Evolutionary conservation across 2,329 filamentous ascomycete species (phyloP).

Genomic region (Neonectria punicea): DNA sequence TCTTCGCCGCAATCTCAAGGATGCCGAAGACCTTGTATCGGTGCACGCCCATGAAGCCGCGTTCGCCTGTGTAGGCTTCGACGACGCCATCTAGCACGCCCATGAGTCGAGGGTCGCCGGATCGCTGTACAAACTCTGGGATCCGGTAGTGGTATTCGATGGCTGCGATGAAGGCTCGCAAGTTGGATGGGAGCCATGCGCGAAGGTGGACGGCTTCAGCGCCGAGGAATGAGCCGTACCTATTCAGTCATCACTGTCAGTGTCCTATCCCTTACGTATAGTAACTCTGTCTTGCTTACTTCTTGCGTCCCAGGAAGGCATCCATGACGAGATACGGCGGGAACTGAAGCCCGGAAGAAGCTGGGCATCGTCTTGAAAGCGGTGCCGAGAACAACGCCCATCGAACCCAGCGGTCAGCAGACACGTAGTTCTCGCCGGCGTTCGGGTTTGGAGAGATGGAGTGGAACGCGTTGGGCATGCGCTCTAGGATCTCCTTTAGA

Average conservation of each 20-base stretch:
- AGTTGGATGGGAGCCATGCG: conserved; percentile 64
- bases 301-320: conserved; percentile 63
- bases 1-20: conserved; percentile 64
- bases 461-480: conserved; percentile 65
- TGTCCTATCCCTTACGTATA: accelerated
- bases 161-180: conserved; percentile 64
- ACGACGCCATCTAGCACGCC: conserved; percentile 65
- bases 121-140: conserved; percentile 63
- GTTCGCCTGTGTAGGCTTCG: conserved; percentile 64
- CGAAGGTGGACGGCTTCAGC: conserved; percentile 62
- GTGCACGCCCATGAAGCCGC: conserved; percentile 66
- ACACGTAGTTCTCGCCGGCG: conserved; percentile 61
- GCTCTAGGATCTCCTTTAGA: conserved; percentile 63
- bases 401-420: conserved; percentile 59
- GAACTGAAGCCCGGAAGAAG: conserved; percentile 62
- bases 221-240: conserved; percentile 63
- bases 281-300: background rate
- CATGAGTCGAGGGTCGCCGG: conserved; percentile 60
- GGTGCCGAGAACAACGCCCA: conserved; percentile 64
- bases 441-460: conserved; percentile 64
- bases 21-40: conserved; percentile 68
- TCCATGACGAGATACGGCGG: conserved; percentile 65
- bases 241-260: background rate
- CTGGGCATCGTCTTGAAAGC: conserved; percentile 60
- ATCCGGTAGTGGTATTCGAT: conserved; percentile 65